phyloP scores from a whole-genome alignment of 2,329 filamentous ascomycete species.

The Fusarium secorum region DNA sequence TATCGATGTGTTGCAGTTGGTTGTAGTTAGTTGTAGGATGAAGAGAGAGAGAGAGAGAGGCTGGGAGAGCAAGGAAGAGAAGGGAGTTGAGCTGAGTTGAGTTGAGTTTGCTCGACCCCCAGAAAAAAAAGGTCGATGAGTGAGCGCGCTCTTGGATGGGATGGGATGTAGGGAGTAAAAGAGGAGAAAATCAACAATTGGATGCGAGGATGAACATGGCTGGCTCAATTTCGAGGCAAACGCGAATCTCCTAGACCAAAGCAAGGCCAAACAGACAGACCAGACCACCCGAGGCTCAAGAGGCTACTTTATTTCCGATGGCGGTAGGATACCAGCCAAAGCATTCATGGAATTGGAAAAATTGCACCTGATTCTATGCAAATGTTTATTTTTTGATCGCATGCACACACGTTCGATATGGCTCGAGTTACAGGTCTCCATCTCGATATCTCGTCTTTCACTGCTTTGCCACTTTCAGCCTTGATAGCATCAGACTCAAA shows the following conservation, averaged over 20 bases:
- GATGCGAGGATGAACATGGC: conserved; percentile 25
- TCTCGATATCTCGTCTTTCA: conserved; percentile 6
- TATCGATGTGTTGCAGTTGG: neutral
- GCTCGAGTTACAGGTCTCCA: conserved; percentile 18
- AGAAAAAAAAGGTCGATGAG: neutral
- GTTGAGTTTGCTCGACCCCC: conserved; percentile 11
- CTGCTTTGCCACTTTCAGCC: conserved; percentile 30
- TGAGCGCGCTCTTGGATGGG: neutral
- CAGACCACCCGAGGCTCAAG: conserved; percentile 15
- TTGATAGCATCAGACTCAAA: conserved; percentile 35
- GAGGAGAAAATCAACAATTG: conserved; percentile 20
- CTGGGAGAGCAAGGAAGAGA: neutral
- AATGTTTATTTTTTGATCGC: neutral
- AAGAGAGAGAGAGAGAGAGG: neutral
- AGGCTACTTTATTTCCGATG: neutral
- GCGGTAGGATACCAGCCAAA: neutral
- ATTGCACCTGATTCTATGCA: neutral
- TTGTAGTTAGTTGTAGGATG: conserved; percentile 15
- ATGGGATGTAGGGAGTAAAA: conserved; percentile 15
- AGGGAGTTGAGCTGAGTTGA: conserved; percentile 6
- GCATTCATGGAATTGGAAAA: neutral
- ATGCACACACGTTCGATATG: neutral
- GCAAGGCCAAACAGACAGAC: conserved; percentile 17
- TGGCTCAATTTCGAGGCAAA: conserved; percentile 31
- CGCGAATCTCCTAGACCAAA: conserved; percentile 22